Percentiles rank a stretch among this genome's conserved stretches.
Evolutionary conservation across 2,329 filamentous ascomycete species (phyloP).

Genomic region (Chaetothyriales sp.): DNA sequence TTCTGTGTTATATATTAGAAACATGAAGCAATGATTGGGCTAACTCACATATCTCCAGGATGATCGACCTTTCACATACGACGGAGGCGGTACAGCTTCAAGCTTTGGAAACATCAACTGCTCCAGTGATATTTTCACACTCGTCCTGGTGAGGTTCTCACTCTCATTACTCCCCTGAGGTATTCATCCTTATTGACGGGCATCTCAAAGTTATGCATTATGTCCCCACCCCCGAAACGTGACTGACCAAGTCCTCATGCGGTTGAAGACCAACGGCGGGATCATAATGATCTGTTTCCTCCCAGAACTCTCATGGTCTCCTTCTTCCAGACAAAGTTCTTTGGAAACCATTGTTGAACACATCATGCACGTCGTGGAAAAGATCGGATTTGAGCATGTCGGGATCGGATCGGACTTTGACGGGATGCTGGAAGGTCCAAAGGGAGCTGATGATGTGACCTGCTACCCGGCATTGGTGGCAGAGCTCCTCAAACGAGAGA

Average conservation of each 20-base stretch:
- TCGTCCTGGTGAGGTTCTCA: no score
- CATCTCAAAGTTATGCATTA: slow-evolving; percentile 48
- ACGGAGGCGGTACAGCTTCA: slow-evolving; percentile 61
- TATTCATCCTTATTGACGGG: no score
- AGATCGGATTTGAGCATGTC: slow-evolving; percentile 75
- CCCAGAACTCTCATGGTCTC: slow-evolving; percentile 68
- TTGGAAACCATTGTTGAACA: slow-evolving; percentile 66
- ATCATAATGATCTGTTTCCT: slow-evolving; percentile 85
- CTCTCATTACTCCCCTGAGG: no score
- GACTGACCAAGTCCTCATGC: slow-evolving; percentile 60
- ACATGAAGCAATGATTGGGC: no score
- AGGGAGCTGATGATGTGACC: slow-evolving; percentile 67
- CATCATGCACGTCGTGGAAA: slow-evolving; percentile 62
- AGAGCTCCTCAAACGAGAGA: slow-evolving; percentile 55
- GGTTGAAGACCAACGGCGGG: slow-evolving; percentile 57
- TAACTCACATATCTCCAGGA: slow-evolving; percentile 38
- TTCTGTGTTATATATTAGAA: no score
- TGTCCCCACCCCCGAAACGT: slow-evolving; percentile 87
- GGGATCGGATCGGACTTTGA: slow-evolving; percentile 85
- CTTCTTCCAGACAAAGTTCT: slow-evolving; percentile 48
- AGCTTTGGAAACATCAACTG: slow-evolving; percentile 22
- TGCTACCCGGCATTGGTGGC: slow-evolving; percentile 66
- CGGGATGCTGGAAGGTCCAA: slow-evolving; percentile 44
- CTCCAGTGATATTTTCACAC: slow-evolving; percentile 79
- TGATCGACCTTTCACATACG: slow-evolving; percentile 57